phyloP scores from a whole-genome alignment of 495 filamentous ascomycete species.

The Immersiella caudata region DNA sequence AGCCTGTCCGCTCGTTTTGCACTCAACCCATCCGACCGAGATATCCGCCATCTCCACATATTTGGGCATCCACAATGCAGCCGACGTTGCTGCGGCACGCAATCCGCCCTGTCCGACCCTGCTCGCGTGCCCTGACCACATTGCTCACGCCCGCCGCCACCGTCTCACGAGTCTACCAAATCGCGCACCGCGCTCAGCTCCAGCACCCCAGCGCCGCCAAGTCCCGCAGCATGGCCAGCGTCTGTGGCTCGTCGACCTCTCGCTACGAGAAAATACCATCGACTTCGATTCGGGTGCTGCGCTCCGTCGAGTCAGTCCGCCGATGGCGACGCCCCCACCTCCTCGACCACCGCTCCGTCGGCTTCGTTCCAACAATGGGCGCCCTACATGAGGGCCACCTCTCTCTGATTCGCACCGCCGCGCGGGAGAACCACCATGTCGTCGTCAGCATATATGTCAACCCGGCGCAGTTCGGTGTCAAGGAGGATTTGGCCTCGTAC shows the following conservation, averaged over 20 bases:
- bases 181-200: not conserved
- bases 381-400: slow-evolving; percentile 91
- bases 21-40: not conserved
- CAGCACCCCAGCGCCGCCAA: not conserved
- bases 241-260: slow-evolving; percentile 5
- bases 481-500: slow-evolving; percentile 85
- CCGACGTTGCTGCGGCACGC: slow-evolving; percentile 29
- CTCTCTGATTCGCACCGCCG: slow-evolving; percentile 83
- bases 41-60: not conserved
- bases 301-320: slow-evolving; percentile 71
- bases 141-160: not conserved
- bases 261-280: slow-evolving; percentile 49
- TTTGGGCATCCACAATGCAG: slow-evolving; percentile 20
- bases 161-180: not conserved
- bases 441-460: slow-evolving; percentile 94
- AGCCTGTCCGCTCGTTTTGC: slow-evolving; percentile 7
- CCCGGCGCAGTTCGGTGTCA: slow-evolving; percentile 91
- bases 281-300: slow-evolving; percentile 71
- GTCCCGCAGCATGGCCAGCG: slow-evolving; percentile 38
- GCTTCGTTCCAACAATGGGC: slow-evolving; percentile 95
- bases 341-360: slow-evolving; percentile 70
- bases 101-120: slow-evolving; percentile 29
- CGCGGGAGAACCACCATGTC: slow-evolving; percentile 78
- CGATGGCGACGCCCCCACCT: slow-evolving; percentile 69
- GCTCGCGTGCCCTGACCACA: slow-evolving; percentile 34